Evolutionary conservation across 1,284 basidiomycete genomes (phyloP), one percentile per base, ranked within the genome.

Genomic region (Inonotus obliquus): DNA sequence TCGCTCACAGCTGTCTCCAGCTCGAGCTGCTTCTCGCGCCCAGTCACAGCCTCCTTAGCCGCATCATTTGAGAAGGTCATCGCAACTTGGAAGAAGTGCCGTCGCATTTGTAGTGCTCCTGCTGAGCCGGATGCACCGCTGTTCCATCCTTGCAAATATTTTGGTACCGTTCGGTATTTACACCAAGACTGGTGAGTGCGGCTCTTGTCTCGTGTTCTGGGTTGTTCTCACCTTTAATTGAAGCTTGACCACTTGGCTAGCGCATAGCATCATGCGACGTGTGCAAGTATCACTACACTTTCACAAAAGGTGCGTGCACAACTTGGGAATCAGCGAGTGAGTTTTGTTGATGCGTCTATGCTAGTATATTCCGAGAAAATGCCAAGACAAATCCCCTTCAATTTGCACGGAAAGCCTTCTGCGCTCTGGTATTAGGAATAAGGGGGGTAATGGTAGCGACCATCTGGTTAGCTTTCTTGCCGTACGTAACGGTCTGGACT

Each of bases 71-170:
- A n/a, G n/a, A n/a, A n/a, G n/a, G n/a, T n/a, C n/a, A n/a, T n/a
- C n/a, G n/a, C n/a, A n/a, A n/a, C n/a, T n/a, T n/a, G n/a, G n/a
- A n/a, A n/a, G n/a, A n/a, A n/a, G n/a, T n/a, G n/a, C n/a, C n/a
- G 93, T 74, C 84, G 94, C 67, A 95, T 96, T 73, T 96, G 93
- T 80, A 92, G 92, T 69, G 89, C 86, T 56, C 92, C 91, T 51
- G 91, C 88, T 45, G 95, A 98, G 73, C 84, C 85, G 27, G 89
- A 86, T 65, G 89, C 92, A 65, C 94, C 95, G 14, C 84, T 98
- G 60, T 97, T 95, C 73, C 86, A 96, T 75, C 96, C 96, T 2
- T 99, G 96, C 78, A 96, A 94, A 79, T 99, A 96, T 73, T 94
- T 93, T 14, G 96, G 96, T 21, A 96, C 94, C 4, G 98, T 99